A percentile compares a stretch with the other conserved stretches of the same genome.
Conservation (phyloP, 768 basidiomycete genomes). For the Calocybe indica region DNA sequence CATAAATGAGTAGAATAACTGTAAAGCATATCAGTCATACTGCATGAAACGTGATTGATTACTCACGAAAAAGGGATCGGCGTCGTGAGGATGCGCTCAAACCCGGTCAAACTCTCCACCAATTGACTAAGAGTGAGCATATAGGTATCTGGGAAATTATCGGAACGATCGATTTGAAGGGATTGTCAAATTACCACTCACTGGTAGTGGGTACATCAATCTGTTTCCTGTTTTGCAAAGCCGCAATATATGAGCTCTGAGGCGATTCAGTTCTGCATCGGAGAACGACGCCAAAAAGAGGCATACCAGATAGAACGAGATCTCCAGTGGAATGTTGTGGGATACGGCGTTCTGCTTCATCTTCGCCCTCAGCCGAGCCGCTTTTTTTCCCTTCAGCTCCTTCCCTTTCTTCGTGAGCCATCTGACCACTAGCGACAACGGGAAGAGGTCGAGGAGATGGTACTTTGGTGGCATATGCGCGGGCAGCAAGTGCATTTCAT, state of each 20-base stretch:
- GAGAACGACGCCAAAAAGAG: not conserved
- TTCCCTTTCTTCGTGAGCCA: slow-evolving; percentile 40
- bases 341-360: slow-evolving; percentile 37
- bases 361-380: slow-evolving; percentile 46
- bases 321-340: slow-evolving; percentile 65
- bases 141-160: too few relatives aligned
- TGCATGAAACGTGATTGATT: not conserved
- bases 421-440: slow-evolving; percentile 57
- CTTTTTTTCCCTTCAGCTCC: slow-evolving; percentile 55
- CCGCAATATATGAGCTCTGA: slow-evolving; percentile 65
- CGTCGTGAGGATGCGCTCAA: slow-evolving; percentile 70
- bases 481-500: slow-evolving; percentile 46
- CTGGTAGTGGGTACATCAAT: slow-evolving; percentile 48
- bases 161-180: too few relatives aligned
- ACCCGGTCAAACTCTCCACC: slow-evolving; percentile 59
- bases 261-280: not conserved
- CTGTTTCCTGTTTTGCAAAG: slow-evolving; percentile 49
- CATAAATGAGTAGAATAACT: slow-evolving; percentile 69
- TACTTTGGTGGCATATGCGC: slow-evolving; percentile 54
- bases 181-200: too few relatives aligned
- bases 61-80: slow-evolving; percentile 72
- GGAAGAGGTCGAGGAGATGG: slow-evolving; percentile 59
- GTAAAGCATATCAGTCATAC: slow-evolving; percentile 1
- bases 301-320: slow-evolving; percentile 61
- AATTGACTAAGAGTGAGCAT: slow-evolving; percentile 39